phyloP scores from a whole-genome alignment of 768 basidiomycete species.

The Amanita molliuscula region DNA sequence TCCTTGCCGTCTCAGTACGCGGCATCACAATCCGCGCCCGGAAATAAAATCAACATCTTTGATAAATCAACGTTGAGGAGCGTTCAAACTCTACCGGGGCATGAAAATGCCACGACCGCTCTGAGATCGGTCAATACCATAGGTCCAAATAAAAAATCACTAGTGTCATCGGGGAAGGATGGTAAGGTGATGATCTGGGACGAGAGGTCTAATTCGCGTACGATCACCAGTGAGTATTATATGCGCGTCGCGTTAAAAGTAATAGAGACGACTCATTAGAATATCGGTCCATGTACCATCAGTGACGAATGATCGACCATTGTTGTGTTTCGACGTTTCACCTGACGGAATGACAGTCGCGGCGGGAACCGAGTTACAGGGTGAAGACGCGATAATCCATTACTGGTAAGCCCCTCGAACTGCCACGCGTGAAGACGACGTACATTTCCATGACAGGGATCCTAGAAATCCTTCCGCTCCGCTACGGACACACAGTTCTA shows the following conservation, averaged over 20 bases:
- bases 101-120: conserved; percentile 45
- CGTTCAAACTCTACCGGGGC: conserved; percentile 42
- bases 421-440: not conserved
- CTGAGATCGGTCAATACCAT: conserved; percentile 35
- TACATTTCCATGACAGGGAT: conserved; percentile 44
- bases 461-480: conserved; percentile 66
- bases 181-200: conserved; percentile 73
- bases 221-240: conserved; percentile 48
- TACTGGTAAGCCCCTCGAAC: conserved; percentile 52
- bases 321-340: conserved; percentile 66
- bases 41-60: conserved; percentile 60
- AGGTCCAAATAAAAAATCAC: conserved; percentile 29
- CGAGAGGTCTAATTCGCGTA: conserved; percentile 39
- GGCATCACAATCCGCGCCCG: conserved; percentile 49
- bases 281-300: conserved; percentile 2
- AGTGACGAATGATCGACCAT: conserved; percentile 38
- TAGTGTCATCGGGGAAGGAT: conserved; percentile 64
- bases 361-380: conserved; percentile 73
- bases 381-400: conserved; percentile 72
- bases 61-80: conserved; percentile 45
- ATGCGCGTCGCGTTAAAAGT: not conserved
- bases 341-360: conserved; percentile 63
- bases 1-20: conserved; percentile 39
- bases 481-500: conserved; percentile 68
- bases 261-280: conserved; percentile 4